Conservation (phyloP, 2,329 filamentous ascomycete species). For the Cercospora citrullina region DNA sequence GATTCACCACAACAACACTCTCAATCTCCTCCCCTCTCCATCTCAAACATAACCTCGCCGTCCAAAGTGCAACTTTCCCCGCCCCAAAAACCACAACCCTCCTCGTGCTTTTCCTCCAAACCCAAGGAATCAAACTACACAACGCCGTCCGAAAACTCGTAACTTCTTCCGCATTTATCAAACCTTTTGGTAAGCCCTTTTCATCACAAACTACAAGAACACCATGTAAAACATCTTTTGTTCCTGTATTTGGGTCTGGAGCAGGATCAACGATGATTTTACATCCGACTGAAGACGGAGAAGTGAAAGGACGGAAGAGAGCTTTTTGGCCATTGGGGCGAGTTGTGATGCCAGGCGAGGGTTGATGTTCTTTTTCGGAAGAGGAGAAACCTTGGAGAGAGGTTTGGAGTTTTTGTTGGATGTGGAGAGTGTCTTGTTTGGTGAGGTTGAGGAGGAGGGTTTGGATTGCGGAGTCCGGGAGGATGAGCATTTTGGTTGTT, state of each 20-base stretch:
- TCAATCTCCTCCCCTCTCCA: slow-evolving; percentile 39
- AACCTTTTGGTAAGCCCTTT: slow-evolving; percentile 6
- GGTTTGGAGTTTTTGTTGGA: slow-evolving; percentile 16
- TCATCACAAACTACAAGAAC: slow-evolving; percentile 17
- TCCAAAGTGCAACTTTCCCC: slow-evolving; percentile 54
- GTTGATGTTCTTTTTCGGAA: slow-evolving; percentile 16
- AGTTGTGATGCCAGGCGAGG: slow-evolving; percentile 13
- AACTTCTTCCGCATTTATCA: slow-evolving; percentile 67
- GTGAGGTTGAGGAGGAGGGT: slow-evolving; percentile 16
- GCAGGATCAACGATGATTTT: slow-evolving; percentile 26
- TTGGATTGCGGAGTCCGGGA: slow-evolving; percentile 18
- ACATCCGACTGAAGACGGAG: slow-evolving; percentile 14
- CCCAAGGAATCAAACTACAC: slow-evolving; percentile 62
- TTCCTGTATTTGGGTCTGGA: neutral
- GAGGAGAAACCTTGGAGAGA: slow-evolving; percentile 15
- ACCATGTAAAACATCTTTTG: slow-evolving; percentile 16
- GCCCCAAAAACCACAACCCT: slow-evolving; percentile 52
- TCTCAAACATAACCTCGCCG: slow-evolving; percentile 49
- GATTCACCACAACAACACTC: slow-evolving; percentile 34
- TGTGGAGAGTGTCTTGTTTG: slow-evolving; percentile 3
- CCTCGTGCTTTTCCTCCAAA: slow-evolving; percentile 25
- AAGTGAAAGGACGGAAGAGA: slow-evolving; percentile 22
- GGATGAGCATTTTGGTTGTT: slow-evolving; percentile 13
- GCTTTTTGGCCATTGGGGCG: slow-evolving; percentile 20
- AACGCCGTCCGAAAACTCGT: slow-evolving; percentile 81